Evolutionary conservation across 805 yeast genomes (phyloP).

Genomic region (Myxozyma melibiosi): DNA sequence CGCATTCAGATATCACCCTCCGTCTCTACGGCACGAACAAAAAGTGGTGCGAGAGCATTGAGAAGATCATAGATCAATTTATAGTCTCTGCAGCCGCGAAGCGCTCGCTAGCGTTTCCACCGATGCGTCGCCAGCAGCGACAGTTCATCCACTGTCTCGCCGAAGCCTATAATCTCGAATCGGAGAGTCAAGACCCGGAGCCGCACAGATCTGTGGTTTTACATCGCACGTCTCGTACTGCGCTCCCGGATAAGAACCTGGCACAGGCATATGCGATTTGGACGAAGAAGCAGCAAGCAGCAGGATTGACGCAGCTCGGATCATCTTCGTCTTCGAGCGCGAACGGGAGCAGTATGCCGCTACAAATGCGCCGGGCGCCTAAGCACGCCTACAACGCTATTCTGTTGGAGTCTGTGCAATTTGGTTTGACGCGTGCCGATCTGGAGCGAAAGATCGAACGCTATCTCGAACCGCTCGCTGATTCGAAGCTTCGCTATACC

Average conservation of each 20-base stretch:
- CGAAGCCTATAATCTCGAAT: constrained; percentile 56
- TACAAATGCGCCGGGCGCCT: constrained; percentile 10
- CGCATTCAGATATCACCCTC: constrained; percentile 52
- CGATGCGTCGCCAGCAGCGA: constrained; percentile 72
- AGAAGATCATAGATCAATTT: constrained; percentile 54
- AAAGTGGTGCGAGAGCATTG: constrained; percentile 70
- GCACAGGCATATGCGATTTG: constrained; percentile 24
- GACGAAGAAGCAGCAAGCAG: neutral
- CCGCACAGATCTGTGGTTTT: constrained; percentile 75
- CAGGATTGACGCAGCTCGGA: neutral
- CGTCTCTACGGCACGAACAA: constrained; percentile 56
- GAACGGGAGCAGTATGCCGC: constrained; percentile 12
- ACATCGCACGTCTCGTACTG: constrained; percentile 36
- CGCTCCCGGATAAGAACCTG: constrained; percentile 25
- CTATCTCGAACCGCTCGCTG: neutral
- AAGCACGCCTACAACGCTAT: constrained; percentile 29
- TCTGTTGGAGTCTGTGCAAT: constrained; percentile 21
- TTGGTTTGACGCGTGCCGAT: constrained; percentile 26
- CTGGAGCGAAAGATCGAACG: constrained; percentile 24
- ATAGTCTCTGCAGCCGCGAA: constrained; percentile 43
- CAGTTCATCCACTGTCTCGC: constrained; percentile 71
- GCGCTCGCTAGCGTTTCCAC: constrained; percentile 62
- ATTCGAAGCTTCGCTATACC: constrained; percentile 12
- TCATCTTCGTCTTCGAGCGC: neutral
- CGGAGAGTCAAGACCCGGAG: constrained; percentile 80